These are phyloP conservation scores for Neocucurbitaria cava DNA, from an alignment of 2,329 filamentous ascomycete species.

Conservation along the genomic window DNA sequence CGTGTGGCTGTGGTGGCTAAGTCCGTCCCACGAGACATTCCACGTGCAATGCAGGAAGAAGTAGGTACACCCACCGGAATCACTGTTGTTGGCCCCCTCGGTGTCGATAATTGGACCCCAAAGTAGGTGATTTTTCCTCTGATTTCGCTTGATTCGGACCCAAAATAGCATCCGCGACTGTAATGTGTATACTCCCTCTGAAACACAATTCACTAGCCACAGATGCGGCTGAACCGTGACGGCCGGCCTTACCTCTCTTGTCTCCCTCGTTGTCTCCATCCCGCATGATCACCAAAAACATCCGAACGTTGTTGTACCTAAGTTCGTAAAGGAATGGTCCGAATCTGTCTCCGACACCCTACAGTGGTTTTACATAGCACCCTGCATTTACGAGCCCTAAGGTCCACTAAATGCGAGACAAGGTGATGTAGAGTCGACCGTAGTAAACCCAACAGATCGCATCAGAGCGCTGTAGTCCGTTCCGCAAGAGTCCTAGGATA, in stretches of 20 bases:
- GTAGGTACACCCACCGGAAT: neutral
- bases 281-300: neutral
- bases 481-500: neutral
- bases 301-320: too few species aligned
- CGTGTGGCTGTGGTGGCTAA: neutral
- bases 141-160: neutral
- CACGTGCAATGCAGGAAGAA: neutral
- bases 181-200: neutral
- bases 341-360: neutral
- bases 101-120: neutral
- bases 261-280: neutral
- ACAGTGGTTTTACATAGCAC: neutral
- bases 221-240: neutral
- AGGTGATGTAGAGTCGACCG: neutral
- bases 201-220: neutral
- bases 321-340: neutral
- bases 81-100: neutral
- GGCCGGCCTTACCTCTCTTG: neutral
- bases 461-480: neutral
- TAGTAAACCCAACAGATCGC: neutral
- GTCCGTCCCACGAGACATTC: neutral
- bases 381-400: neutral
- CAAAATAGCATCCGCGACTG: neutral
- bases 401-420: neutral
- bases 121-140: neutral